Conservation (phyloP, 345 rosid genomes). For the Carallia brachiata region DNA sequence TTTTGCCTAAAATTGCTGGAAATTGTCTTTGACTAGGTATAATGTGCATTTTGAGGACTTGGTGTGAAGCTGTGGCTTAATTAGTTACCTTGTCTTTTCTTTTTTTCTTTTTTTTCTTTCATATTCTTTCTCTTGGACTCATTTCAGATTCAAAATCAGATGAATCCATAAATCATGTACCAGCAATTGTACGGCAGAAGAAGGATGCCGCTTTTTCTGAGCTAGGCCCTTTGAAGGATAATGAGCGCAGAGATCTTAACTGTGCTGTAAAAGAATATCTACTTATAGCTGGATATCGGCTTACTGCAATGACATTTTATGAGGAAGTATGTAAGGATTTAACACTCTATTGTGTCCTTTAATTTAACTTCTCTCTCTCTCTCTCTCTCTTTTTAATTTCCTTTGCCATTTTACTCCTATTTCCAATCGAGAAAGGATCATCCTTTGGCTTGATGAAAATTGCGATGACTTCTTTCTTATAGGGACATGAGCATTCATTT, state of each 20-base stretch:
- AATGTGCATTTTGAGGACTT: conserved; percentile 1
- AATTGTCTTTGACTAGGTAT: background rate
- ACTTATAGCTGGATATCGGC: conserved; percentile 89
- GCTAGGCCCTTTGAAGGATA: conserved; percentile 80
- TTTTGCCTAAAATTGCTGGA: background rate
- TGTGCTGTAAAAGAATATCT: conserved; percentile 95
- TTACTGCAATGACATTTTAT: conserved; percentile 93
- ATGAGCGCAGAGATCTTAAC: conserved; percentile 83
- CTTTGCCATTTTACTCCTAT: background rate
- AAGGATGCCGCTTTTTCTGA: conserved; percentile 56
- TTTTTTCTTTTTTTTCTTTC: background rate
- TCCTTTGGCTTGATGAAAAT: too few relatives aligned
- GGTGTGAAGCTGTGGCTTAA: background rate
- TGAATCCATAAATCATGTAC: conserved; percentile 36
- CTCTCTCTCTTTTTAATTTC: background rate
- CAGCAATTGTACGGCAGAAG: conserved; percentile 51
- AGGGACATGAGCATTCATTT: too few relatives aligned
- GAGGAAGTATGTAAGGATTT: conserved; percentile 63
- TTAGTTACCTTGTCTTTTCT: background rate
- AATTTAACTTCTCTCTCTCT: too few relatives aligned
- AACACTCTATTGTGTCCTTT: background rate
- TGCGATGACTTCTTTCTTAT: too few relatives aligned
- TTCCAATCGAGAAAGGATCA: too few relatives aligned
- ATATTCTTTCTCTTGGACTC: conserved; percentile 15
- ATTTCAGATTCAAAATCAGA: conserved; percentile 51